Base-by-base conservation (phyloP, 768 basidiomycete genomes). In the Coprinopsis strossmayeri region DNA sequence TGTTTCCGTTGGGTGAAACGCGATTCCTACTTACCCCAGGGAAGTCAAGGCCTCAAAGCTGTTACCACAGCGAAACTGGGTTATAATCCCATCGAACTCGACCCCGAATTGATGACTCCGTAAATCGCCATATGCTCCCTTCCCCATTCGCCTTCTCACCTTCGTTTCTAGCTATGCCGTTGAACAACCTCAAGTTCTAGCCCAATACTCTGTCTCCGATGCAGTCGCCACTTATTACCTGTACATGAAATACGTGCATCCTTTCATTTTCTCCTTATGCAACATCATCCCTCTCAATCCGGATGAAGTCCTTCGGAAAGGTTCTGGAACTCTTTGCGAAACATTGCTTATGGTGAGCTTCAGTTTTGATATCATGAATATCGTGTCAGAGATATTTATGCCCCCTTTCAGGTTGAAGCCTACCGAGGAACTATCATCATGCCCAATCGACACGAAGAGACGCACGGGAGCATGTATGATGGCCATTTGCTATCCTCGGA, bases 241-340 rank as follows among this genome's bases (percentile, higher is more conserved):
- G 28, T 98, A 99, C 69, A 99, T 98, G 96, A 99, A 98, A 93
- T 99, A 99, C 59, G 94, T 99, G 9, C 94, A 98, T 61, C 96
- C 96, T 0, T 99, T 99, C 76, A 91, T 99, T 53, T 99, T 99
- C 71, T 98, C 96, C 7, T 69, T 99, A 30, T 98, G 96, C 68
- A 99, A 96, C 73, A 99, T 98, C 65, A 98, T 99, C 57, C 95
- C 96, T 10, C 77, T 99, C 46, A 85, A 84, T 59, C 93, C 96
- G 2, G 96, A 99, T 58, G 96, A 99, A 53, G 96, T 98, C 3
- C 66, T 98, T 55, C 75, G 95, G 44, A 98, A 99, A 64, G 96
- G 96, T 27, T 90, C 82, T 60, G 96, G 96, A 7, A 99, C 96
- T 1, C 74, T 99, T 24, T 99, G 96, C 60, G 96, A 99, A 66